Conservation (phyloP, 441 rosid genomes). For the Erysimum pusillum region DNA sequence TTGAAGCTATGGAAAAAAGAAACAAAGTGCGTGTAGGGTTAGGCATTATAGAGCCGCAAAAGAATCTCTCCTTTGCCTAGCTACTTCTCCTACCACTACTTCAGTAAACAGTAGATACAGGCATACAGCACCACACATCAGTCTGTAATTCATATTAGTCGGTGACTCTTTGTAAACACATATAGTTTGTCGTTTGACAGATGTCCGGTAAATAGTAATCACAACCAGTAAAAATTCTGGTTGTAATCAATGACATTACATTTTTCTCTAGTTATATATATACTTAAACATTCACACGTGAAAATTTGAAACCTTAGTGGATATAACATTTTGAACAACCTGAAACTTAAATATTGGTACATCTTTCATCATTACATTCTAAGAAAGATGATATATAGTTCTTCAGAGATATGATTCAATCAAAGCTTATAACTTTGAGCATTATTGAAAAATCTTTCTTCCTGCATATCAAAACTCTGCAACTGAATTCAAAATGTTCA, state of each 20-base stretch:
- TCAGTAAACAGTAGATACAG: not conserved
- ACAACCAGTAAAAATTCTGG: not conserved
- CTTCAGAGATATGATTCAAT: too few species aligned
- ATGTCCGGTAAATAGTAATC: not conserved
- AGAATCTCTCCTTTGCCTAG: conserved; percentile 24
- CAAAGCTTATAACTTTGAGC: too few species aligned
- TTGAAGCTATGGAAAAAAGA: conserved; percentile 31
- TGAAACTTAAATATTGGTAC: not conserved
- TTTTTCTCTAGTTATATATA: not conserved
- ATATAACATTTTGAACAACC: not conserved
- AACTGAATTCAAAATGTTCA: too few species aligned
- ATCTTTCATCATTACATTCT: not conserved
- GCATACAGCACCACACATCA: conserved; percentile 6
- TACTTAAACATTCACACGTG: not conserved
- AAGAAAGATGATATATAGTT: too few species aligned
- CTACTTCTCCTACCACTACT: conserved; percentile 31
- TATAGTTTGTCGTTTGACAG: not conserved
- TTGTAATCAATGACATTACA: not conserved
- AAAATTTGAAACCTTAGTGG: not conserved
- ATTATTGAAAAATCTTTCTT: too few species aligned
- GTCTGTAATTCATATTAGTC: not conserved
- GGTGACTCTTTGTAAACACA: not conserved
- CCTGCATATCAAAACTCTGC: too few species aligned
- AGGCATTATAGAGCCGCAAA: conserved; percentile 41
- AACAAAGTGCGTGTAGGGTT: conserved; percentile 36